phyloP scores from a whole-genome alignment of 2,329 filamentous ascomycete species.

The Aspergillus tanneri region DNA sequence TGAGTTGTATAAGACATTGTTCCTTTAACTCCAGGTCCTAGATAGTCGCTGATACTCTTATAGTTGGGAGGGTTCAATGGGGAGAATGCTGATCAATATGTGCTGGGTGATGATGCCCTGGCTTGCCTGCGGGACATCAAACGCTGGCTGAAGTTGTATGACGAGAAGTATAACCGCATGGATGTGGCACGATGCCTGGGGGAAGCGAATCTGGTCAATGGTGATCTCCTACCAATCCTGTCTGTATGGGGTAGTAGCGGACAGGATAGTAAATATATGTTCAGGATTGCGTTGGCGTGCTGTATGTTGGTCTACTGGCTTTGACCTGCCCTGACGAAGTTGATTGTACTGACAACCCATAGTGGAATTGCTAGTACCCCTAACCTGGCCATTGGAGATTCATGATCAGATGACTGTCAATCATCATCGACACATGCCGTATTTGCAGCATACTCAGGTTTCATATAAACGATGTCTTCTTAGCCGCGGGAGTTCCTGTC shows the following conservation, averaged over 20 bases:
- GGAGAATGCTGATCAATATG: conserved; percentile 77
- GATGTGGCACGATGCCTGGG: conserved; percentile 91
- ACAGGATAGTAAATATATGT: conserved; percentile 70
- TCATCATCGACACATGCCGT: conserved; percentile 86
- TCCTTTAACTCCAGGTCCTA: conserved; percentile 13
- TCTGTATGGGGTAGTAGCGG: conserved; percentile 74
- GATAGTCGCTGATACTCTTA: conserved; percentile 8
- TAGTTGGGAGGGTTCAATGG: conserved; percentile 81
- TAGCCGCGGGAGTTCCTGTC: conserved; percentile 72
- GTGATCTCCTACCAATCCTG: conserved; percentile 86
- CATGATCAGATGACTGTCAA: conserved; percentile 83
- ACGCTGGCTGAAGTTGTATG: conserved; percentile 91
- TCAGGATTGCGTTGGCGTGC: conserved; percentile 78
- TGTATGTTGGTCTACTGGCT: conserved; percentile 42
- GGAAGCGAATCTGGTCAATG: conserved; percentile 87
- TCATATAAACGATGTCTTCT: conserved; percentile 87
- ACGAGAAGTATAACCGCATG: conserved; percentile 88
- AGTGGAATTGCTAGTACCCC: conserved; percentile 83
- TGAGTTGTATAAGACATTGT: conserved; percentile 50
- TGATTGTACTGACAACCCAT: conserved; percentile 17
- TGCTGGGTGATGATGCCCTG: conserved; percentile 88
- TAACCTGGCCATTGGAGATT: conserved; percentile 92
- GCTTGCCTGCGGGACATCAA: conserved; percentile 91
- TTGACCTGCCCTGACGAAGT: not conserved
- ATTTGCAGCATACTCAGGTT: conserved; percentile 82